Conservation (phyloP, 148 eudicot species). For the Arbutus unedo region DNA sequence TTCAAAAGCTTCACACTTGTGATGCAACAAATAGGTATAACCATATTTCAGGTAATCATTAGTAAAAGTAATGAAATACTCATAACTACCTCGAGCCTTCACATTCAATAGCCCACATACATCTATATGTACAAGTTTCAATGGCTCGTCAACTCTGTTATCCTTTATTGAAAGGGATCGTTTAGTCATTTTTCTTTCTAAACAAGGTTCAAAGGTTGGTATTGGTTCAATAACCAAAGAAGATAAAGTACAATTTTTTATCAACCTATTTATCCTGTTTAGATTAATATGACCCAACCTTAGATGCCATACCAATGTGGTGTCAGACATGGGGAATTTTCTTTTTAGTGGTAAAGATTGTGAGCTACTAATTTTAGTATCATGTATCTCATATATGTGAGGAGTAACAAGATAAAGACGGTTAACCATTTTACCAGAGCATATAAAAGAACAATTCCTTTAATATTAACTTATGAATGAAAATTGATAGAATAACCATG, state of each 20-base stretch:
- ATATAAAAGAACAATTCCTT: no score
- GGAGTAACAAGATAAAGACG: no score
- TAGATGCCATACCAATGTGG: neutral
- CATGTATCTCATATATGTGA: neutral
- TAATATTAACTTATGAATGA: no score
- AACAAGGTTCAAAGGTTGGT: neutral
- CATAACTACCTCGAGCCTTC: neutral
- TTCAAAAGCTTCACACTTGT: neutral
- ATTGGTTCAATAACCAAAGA: neutral
- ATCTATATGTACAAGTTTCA: neutral
- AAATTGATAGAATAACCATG: no score
- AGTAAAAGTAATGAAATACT: neutral
- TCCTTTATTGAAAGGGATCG: neutral
- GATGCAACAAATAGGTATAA: neutral
- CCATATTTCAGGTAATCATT: slow-evolving; percentile 4
- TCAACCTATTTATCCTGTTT: neutral
- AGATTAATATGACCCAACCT: neutral
- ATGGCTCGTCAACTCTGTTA: neutral
- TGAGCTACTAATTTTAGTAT: neutral
- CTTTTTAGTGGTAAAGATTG: neutral
- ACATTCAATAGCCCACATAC: neutral
- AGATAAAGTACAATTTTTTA: neutral
- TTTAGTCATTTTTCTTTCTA: neutral
- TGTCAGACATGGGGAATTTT: neutral
- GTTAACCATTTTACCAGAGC: no score